Evolutionary conservation across 352 stramenopile genomes (phyloP), one percentile per base, ranked within the genome.

Genomic region (Globisporangium nunn): DNA sequence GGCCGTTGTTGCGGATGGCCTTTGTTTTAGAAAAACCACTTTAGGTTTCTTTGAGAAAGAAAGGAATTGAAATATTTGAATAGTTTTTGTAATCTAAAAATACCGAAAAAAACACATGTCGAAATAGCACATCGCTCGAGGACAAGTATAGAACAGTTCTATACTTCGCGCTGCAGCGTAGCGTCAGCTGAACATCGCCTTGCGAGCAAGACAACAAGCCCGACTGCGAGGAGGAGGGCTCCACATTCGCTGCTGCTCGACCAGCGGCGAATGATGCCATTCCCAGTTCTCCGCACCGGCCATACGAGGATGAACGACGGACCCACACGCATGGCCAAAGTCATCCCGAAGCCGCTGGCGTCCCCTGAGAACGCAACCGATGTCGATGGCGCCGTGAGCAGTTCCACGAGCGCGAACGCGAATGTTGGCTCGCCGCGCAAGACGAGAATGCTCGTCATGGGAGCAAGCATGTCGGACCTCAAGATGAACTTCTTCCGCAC

Each of bases 281-380:
- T 87, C 77, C 69, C 67, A 43, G 54, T 78, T 85, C 86, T 84
- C 67, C 67, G 70, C n/a, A 91, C 75, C 63, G 73, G 73, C 47
- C 78, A 88, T 73, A 75, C 74, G 63, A 91, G 77, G 75, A 88
- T 88, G 78, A 79, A 67, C 53, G 76, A 91, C 68, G 74, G 61
- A 49, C 71, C 76, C 29, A 68, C 76, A 55, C 70, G 74, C 64
- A 88, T 91, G 78, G 71, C 75, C 39, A 88, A 91, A 87, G 81
- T 91, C 54, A 81, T 88, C 45, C 78, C 78, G 3, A 87, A 85
- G 65, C 66, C 73, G 50, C 56, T 72, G 45, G 61, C 62, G 6
- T 63, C 54, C 35, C 52, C 50, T 0, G 56, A 70, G 43, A 41
- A 68, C 45, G 46, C 54, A 12, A 54, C 45, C 28, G 58, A 70